Evolutionary conservation across 345 rosid genomes (phyloP), one percentile per base, ranked within the genome.

Genomic region (Ricinus communis): DNA sequence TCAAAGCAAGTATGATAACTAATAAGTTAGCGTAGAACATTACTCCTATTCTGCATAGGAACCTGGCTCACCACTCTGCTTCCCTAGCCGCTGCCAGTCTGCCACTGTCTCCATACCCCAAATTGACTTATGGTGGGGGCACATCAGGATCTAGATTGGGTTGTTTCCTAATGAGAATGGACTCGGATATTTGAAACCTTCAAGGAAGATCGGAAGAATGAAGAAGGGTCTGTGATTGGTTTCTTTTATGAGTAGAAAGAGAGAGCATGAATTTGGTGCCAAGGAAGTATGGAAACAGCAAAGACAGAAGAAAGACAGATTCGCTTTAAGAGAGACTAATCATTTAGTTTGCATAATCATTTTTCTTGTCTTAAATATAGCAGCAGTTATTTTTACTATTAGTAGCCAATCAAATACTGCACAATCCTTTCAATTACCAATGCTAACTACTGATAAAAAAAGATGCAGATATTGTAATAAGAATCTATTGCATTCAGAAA

Each of bases 251-350:
- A 3, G 1, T 0, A 54, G 59, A 12, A 24, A 21, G 28, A 24
- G 15, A 54, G 22, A 54, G 31, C 30, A 54, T 22, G 30, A 54
- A 54, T 54, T 54, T 54, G 59, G 59, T 54, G 59, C 31, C 59
- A 54, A 24, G 59, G 15, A 24, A 54, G 59, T 27, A 6, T 54
- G 11, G 2, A 22, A 54, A 24, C 14, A 24, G 59, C 59, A 54
- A 54, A 30, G 2, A 13, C 0, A 54, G 13, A 54, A 54, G 14
- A 49, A 49, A 14, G n/a, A 49, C 4, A 33, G 38, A 33, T 33
- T 33, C 6, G n/a, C 6, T 33, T 33, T 33, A 33, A 33, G 6
- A 33, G 38, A 33, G 6, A 33, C 6, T 33, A 2, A 2, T 33
- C 6, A 2, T 33, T 33, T 33, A 33, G 6, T 33, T 33, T 33